Evolutionary conservation across 2,329 filamentous ascomycete genomes (phyloP).

Genomic region (Colletotrichum lentis): DNA sequence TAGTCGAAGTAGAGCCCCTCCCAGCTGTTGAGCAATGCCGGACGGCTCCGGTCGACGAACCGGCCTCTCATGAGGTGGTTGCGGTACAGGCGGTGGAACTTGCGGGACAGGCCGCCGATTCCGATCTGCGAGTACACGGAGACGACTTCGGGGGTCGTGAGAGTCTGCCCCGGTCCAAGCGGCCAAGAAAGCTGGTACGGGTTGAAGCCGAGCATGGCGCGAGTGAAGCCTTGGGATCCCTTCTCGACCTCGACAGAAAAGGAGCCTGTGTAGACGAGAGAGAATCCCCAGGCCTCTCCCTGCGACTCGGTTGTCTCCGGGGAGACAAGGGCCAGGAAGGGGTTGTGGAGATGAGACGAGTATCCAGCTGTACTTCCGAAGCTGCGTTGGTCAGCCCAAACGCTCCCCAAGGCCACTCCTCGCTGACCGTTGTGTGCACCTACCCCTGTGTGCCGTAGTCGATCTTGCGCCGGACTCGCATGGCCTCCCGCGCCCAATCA

Average conservation of each 20-base stretch:
- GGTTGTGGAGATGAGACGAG: constrained; percentile 71
- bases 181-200: constrained; percentile 67
- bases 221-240: constrained; percentile 67
- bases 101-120: constrained; percentile 68
- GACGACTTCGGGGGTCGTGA: constrained; percentile 69
- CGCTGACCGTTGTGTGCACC: constrained; percentile 30
- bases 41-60: constrained; percentile 60
- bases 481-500: constrained; percentile 69
- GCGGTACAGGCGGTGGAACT: constrained; percentile 68
- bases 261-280: constrained; percentile 70
- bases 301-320: constrained; percentile 66
- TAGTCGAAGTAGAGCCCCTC: constrained; percentile 68
- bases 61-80: constrained; percentile 68
- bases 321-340: constrained; percentile 66
- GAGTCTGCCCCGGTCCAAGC: constrained; percentile 62
- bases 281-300: constrained; percentile 71
- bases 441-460: constrained; percentile 65
- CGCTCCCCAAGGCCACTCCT: fast-evolving
- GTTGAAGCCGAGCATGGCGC: constrained; percentile 68
- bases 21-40: constrained; percentile 71
- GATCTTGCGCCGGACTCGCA: constrained; percentile 61
- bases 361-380: constrained; percentile 70
- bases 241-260: constrained; percentile 69
- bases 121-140: constrained; percentile 67
- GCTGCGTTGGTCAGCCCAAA: constrained; percentile 45